Evolutionary conservation across 352 stramenopile species (phyloP).

Genomic region (Globisporangium ultimum): DNA sequence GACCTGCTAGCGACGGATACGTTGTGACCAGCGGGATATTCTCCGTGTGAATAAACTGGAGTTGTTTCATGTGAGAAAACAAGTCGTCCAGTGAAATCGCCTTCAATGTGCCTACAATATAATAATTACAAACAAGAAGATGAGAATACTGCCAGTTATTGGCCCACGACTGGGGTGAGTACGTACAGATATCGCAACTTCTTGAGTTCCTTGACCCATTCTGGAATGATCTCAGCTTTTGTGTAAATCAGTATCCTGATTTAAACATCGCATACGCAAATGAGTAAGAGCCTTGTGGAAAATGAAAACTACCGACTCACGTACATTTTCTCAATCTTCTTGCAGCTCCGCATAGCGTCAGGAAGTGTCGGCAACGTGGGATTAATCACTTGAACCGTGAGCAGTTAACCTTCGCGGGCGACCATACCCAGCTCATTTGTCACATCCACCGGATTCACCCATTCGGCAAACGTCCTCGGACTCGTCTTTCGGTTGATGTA

Average conservation of each 20-base stretch:
- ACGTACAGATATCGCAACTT: slow-evolving; percentile 35
- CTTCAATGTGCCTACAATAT: slow-evolving; percentile 24
- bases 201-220: slow-evolving; percentile 24
- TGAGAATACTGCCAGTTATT: neutral
- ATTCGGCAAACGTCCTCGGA: slow-evolving; percentile 30
- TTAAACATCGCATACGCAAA: too few relatives aligned
- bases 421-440: slow-evolving; percentile 22
- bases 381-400: slow-evolving; percentile 46
- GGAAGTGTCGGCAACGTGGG: slow-evolving; percentile 30
- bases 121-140: too few relatives aligned
- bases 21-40: slow-evolving; percentile 19
- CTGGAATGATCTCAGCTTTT: slow-evolving; percentile 21
- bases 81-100: slow-evolving; percentile 31
- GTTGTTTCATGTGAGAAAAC: slow-evolving; percentile 32
- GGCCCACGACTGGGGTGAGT: neutral
- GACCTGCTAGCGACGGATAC: slow-evolving; percentile 32
- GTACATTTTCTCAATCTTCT: slow-evolving; percentile 29
- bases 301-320: slow-evolving; percentile 1
- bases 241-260: slow-evolving; percentile 32
- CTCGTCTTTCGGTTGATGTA: slow-evolving; percentile 30
- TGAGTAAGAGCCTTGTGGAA: neutral
- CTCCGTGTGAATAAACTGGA: slow-evolving; percentile 36
- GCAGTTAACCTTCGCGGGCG: slow-evolving; percentile 28
- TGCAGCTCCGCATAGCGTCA: slow-evolving; percentile 25
- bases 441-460: slow-evolving; percentile 30